These are phyloP conservation scores for Rhizopus sp. DNA, from an alignment of 371 early-diverging fungal genomes.

Conservation along the genomic window DNA sequence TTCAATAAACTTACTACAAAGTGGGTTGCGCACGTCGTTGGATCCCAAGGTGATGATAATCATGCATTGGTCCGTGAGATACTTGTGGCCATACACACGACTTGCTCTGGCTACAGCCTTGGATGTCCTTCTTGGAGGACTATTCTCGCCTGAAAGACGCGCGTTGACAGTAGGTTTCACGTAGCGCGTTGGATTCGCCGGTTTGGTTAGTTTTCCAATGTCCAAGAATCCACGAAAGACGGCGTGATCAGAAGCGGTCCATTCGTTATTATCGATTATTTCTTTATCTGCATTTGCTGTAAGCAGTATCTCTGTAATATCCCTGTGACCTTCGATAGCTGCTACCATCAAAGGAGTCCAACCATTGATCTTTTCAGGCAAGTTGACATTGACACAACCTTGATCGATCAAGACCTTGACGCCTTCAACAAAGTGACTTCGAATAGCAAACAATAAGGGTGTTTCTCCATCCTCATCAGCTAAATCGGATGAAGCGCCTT, in stretches of 20 bases:
- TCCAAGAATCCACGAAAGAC: slow-evolving; percentile 61
- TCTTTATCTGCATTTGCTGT: slow-evolving; percentile 59
- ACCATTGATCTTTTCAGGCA: slow-evolving; percentile 50
- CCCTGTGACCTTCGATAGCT: slow-evolving; percentile 60
- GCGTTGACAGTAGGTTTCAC: slow-evolving; percentile 12
- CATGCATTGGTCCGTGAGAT: slow-evolving; percentile 63
- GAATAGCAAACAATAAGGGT: slow-evolving; percentile 59
- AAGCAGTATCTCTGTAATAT: slow-evolving; percentile 52
- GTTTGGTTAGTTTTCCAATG: slow-evolving; percentile 54
- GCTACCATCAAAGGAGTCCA: slow-evolving; percentile 72
- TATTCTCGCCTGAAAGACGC: slow-evolving; percentile 11
- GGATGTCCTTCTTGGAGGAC: slow-evolving; percentile 6
- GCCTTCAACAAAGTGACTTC: slow-evolving; percentile 56
- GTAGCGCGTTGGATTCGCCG: slow-evolving; percentile 17
- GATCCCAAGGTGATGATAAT: slow-evolving; percentile 72
- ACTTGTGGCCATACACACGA: slow-evolving; percentile 68
- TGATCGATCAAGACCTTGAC: slow-evolving; percentile 48
- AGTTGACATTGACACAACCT: slow-evolving; percentile 41
- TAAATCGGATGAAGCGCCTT: slow-evolving; percentile 55
- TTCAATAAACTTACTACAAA: slow-evolving; percentile 32
- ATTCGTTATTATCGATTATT: slow-evolving; percentile 50
- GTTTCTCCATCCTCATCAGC: slow-evolving; percentile 72
- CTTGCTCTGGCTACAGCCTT: slow-evolving; percentile 38
- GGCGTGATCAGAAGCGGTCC: slow-evolving; percentile 75
- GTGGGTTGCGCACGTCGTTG: slow-evolving; percentile 59